These are phyloP conservation scores for Thraustochytrium sp. DNA, from an alignment of 352 stramenopile genomes.

Conservation along the genomic window DNA sequence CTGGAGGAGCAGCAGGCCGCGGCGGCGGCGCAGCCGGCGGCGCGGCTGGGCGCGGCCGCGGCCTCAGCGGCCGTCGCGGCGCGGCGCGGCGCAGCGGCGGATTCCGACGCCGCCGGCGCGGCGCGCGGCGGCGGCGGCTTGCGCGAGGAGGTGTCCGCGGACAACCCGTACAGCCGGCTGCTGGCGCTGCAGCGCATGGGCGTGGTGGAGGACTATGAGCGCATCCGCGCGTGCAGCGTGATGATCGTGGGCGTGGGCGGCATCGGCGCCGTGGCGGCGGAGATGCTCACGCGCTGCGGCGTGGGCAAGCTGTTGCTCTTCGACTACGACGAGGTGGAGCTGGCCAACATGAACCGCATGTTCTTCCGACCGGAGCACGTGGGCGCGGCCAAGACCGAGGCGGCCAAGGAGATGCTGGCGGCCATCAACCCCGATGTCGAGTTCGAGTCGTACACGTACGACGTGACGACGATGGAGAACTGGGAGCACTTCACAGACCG, in stretches of 20 bases:
- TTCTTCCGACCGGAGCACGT: constrained; percentile 78
- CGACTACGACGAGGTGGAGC: constrained; percentile 79
- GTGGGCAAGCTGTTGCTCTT: constrained; percentile 80
- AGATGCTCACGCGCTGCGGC: constrained; percentile 80
- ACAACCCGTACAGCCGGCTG: constrained; percentile 75
- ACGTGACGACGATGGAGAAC: constrained; percentile 73
- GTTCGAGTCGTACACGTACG: constrained; percentile 73
- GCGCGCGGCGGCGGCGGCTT: neutral
- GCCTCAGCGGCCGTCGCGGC: neutral
- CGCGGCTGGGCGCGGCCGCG: neutral
- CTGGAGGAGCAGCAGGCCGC: too few relatives aligned
- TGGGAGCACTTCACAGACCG: constrained; percentile 73
- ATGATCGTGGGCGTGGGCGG: constrained; percentile 72
- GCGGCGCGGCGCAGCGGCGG: neutral
- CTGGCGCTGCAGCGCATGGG: constrained; percentile 82
- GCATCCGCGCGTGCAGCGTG: constrained; percentile 70
- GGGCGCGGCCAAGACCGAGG: constrained; percentile 73
- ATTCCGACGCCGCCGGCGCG: neutral
- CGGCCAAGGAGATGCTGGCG: constrained; percentile 71
- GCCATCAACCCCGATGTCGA: constrained; percentile 79
- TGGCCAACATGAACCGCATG: constrained; percentile 82
- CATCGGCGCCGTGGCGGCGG: constrained; percentile 71
- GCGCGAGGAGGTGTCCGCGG: neutral
- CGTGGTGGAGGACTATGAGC: constrained; percentile 77
- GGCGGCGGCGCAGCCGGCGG: neutral